Base-by-base conservation (phyloP, 1,139 yeast genomes). In the Chernovozyma sophiae-reginae region DNA sequence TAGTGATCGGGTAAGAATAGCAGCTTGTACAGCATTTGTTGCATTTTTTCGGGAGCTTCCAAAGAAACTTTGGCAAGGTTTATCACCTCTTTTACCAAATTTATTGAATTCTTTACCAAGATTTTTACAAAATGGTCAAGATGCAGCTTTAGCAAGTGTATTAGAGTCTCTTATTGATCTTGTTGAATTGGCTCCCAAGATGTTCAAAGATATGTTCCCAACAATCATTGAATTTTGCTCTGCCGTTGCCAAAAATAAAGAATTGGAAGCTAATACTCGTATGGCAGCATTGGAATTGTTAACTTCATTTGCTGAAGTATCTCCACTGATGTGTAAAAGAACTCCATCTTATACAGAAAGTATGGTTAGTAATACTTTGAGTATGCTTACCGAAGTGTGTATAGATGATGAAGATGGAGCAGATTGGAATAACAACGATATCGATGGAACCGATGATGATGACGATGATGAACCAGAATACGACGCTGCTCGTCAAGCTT, bases 381-480 rank as follows among this genome's bases (percentile, higher is more conserved):
- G 82, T 29, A 77, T 92, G 83, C 81, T 92, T 77, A 89, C 97
- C 7, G 97, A 92, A 60, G 94, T 92, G 38, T 90, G 96, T 43
- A 69, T 76, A 28, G 95, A 85, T 52, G 95, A 86, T 48, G 92
- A 81, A 44, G 96, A 86, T 43, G 77, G 82, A 14, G 95, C 89
- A 38, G 95, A 96, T 84, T 79, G 85, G 66, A 82, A 84, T 49
- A 83, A 87, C 43, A 84, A 83, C 41, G 92, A 85, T 46, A 76
- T 85, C 31, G 79, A 77, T 37, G 85, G 81, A 27, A 81, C 78
- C 34, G 76, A 85, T 32, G 78, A 77, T 37, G 81, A 79, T 34
- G 96, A 86, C 36, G 96, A 85, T 12, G 94, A 84, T 40, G 97
- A 92, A 55, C 80, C 80, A 34, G 89, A 85, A 44, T 85, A 86